Evolutionary conservation across 441 rosid genomes (phyloP).

Genomic region (Corymbia citriodora): DNA sequence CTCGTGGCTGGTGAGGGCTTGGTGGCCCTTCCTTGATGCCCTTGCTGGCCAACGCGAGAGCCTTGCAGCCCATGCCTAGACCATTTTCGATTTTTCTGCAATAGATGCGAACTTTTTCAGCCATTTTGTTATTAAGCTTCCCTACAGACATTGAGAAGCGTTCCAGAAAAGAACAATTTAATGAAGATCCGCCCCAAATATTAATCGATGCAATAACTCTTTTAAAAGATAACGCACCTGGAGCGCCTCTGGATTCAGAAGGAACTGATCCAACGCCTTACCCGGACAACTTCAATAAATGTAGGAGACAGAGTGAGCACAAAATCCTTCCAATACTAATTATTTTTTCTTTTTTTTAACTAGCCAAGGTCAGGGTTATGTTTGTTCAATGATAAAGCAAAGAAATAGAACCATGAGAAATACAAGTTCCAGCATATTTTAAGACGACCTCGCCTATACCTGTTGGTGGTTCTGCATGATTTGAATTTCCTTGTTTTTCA

Average conservation of each 20-base stretch:
- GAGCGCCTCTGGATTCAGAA: not conserved
- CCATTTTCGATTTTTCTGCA: accelerated
- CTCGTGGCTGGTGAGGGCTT: too few relatives aligned
- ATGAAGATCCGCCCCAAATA: not conserved
- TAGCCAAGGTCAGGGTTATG: not conserved
- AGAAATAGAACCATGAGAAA: not conserved
- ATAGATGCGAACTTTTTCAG: not conserved
- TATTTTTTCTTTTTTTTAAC: not conserved
- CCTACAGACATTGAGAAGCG: not conserved
- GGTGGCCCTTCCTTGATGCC: too few relatives aligned
- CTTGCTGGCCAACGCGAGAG: too few relatives aligned
- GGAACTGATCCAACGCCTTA: accelerated
- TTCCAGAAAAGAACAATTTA: not conserved
- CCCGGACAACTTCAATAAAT: too few relatives aligned
- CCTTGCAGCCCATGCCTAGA: too few relatives aligned
- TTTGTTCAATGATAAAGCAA: not conserved
- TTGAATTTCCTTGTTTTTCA: not conserved
- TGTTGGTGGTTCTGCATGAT: too few relatives aligned
- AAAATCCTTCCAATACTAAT: not conserved
- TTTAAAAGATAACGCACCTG: accelerated
- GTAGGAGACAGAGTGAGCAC: too few relatives aligned
- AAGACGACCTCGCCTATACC: not conserved
- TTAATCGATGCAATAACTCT: not conserved
- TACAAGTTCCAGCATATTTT: not conserved
- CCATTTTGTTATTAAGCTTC: not conserved